Evolutionary conservation across 306 rosid genomes (phyloP).

Genomic region (Citrullus colocynthis): DNA sequence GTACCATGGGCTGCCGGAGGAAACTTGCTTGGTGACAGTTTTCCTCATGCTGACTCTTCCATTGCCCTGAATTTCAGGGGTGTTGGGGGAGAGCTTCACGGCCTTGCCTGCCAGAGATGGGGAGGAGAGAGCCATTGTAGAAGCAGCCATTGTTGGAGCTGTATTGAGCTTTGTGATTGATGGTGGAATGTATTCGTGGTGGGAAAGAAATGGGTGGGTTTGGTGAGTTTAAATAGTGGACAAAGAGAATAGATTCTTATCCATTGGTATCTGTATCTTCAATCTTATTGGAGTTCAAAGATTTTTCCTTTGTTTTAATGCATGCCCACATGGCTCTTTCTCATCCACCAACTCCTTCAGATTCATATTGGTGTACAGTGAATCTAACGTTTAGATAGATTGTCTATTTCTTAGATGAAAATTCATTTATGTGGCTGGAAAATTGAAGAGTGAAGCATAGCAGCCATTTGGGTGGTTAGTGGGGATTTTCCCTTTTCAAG

Average conservation of each 20-base stretch:
- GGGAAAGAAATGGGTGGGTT: not conserved
- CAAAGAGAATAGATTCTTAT: slow-evolving; percentile 12
- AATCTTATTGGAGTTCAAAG: slow-evolving; percentile 23
- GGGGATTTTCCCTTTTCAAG: not conserved
- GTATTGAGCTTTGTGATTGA: not conserved
- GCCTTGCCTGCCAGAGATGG: slow-evolving; percentile 62
- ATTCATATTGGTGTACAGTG: not conserved
- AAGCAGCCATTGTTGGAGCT: slow-evolving; percentile 42
- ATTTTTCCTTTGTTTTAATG: not conserved
- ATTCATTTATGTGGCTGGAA: not conserved
- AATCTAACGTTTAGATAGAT: not conserved
- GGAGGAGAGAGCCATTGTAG: slow-evolving; percentile 76
- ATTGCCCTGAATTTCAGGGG: slow-evolving; percentile 16
- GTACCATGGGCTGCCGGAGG: slow-evolving; percentile 77
- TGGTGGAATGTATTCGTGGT: not conserved
- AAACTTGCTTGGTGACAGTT: slow-evolving; percentile 11
- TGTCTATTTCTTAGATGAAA: not conserved
- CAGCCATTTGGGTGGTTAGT: not conserved
- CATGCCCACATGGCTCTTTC: slow-evolving; percentile 9
- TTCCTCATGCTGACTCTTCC: slow-evolving; percentile 56
- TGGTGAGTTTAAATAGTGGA: not conserved
- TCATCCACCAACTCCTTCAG: slow-evolving; percentile 8
- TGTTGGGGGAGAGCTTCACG: slow-evolving; percentile 36
- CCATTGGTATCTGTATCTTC: slow-evolving; percentile 11
- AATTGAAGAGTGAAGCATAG: no score